Evolutionary conservation across 73 alveolate species (phyloP), one percentile per base, ranked within the genome.

Genomic region (Urostyla sp.): DNA sequence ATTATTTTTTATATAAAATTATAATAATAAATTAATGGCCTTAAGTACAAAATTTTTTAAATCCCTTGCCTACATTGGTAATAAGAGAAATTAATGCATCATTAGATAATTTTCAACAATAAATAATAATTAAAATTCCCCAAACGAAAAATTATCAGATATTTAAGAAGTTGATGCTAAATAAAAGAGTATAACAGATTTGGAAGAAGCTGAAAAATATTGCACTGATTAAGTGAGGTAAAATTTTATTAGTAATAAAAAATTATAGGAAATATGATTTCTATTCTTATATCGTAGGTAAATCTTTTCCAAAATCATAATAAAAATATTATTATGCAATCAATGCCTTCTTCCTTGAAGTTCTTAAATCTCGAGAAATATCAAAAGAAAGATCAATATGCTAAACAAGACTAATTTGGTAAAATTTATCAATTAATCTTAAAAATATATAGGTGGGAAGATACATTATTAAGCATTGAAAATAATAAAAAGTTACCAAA

Each of bases 261-360:
- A 27, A 20, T 20, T 63, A 7, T 63, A 63, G 79, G 44, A 85
- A 76, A 67, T 72, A 31, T 35, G 93, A 85, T 52, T 85, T 38
- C 75, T 76, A 85, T 38, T 34, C 87, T 30, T 76, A 63, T 37
- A 54, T 63, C n/a, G 88, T 56, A 0, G 89, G 93, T 36, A 37
- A 76, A 26, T 61, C 60, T 32, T 66, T 86, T 27, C 94, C 90
- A 0, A 55, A 40, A 21, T 11, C 50, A 15, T 0, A 45, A n/a
- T 30, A 86, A 53, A 63, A 66, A n/a, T 60, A 76, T 54, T 86
- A 67, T 43, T 85, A 61, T 49, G 76, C 85, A 3, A 24, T 72
- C 44, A 69, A 85, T 51, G 93, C 93, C 13, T 38, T 75, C 18
- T 66, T 76, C 48, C 40, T 85, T 35, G 93, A 85, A 43, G 80